Base-by-base conservation (phyloP, 1,284 basidiomycete genomes). In the Cystobasidium pallidum region DNA sequence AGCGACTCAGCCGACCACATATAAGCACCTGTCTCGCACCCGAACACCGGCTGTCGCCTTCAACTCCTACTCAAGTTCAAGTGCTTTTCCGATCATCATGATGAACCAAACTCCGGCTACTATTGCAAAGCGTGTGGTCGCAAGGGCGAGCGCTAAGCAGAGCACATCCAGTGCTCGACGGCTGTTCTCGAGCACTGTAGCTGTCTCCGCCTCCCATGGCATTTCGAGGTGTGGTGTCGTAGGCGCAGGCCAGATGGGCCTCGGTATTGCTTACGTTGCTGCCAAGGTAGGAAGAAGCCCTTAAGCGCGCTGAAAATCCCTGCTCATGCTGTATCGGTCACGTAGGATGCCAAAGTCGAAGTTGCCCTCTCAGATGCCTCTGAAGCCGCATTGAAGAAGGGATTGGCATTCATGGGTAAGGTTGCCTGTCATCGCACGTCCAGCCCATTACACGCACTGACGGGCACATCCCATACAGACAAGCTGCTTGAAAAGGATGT, bases 401-500 rank as follows among this genome's bases (percentile, higher is more conserved):
- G 91, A 0, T 84, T 91, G 43, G 81, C 84, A 1, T 85, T 94
- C 73, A 85, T 92, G 80, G 90, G 80, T 49, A n/a, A n/a, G 24
- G 21, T 24, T 6, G 7, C 24, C 15, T 24, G 2, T 51, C 3
- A 24, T 51, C 8, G 49, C 36, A 39, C 36, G 36, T 13, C 6
- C 6, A 39, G 36, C 13, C 13, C 36, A 13, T n/a, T 39, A 39
- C 36, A 39, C 7, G 36, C 36, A 21, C 49, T 51, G 26, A 51
- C 68, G 26, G 43, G 28, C 2, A 6, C 11, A 11, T 10, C 2
- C 28, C 2, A 39, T 19, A 51, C 55, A 77, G 77, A 91, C 81
- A 88, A 87, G 77, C 86, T 96, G 3, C 85, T 98, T 24, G 87
- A 85, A n/a, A 93, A 93, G 81, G 93, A 97, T 76, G 89, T 94